Base-by-base conservation (phyloP, 192 early-diverging fungal species). In the Geosiphon pyriformis region DNA sequence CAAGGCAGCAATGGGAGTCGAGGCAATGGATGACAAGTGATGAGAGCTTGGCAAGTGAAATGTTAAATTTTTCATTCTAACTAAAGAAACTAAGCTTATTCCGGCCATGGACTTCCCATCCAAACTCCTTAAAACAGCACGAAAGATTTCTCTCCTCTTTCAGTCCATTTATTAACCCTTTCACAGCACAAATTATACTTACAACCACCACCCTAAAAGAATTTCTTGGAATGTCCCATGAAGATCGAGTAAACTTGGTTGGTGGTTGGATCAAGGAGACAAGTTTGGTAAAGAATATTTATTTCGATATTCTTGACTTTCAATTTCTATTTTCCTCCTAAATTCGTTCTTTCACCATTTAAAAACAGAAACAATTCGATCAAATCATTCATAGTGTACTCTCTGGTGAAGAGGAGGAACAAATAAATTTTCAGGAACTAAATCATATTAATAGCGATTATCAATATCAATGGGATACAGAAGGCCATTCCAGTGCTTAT, bases 121-220 rank as follows among this genome's bases (percentile, higher is more conserved):
- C 37, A 42, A 42, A 42, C 15, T 42, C 15, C 22, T 52, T 25
- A 37, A 35, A 20, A 55, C 29, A 66, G 65, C 65, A 67, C 47
- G 65, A 67, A 57, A 34, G 53, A n/a, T 67, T 67, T 57, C 31
- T 67, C 4, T 42, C 53, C 34, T 46, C 52, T 17, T 56, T 67
- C n/a, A 47, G 10, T 42, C 65, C 65, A 11, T 22, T 67, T 7
- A 56, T 67, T 27, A 67, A 67, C 47, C 52, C 65, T 17, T 67
- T 56, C 42, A 56, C 65, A 1, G 51, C 65, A 15, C 65, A 67
- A 67, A 57, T 67, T 4, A 67, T 67, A 42, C 22, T 67, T 20
- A 67, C 53, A 0, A 34, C 54, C n/a, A 67, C 53, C 6, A 46
- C 52, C 11, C 23, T 67, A 1, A 10, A 12, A 20, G 23, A 57